Conservation (phyloP, 139 green algal genomes). For the Tetradesmus obliquus region DNA sequence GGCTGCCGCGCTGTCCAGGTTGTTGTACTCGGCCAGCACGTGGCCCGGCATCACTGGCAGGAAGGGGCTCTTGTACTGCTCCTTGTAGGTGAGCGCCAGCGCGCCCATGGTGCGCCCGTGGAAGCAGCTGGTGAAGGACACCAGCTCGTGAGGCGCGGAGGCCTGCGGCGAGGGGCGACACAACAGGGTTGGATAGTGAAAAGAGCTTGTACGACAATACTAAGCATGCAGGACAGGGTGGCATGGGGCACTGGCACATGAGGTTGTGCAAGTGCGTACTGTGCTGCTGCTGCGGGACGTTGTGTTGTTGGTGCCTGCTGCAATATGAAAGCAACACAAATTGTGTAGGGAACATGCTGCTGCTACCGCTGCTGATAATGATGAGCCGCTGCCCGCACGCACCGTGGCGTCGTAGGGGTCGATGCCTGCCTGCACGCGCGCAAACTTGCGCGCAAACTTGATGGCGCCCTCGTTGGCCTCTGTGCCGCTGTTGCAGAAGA, state of each 20-base stretch:
- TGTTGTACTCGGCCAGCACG: conserved; percentile 69
- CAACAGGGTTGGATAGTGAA: background rate
- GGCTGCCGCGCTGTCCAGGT: conserved; percentile 78
- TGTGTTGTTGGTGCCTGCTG: too few species aligned
- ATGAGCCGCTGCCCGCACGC: background rate
- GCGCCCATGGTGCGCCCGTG: conserved; percentile 98
- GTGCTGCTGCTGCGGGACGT: background rate
- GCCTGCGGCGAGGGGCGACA: conserved; percentile 25
- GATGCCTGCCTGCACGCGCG: conserved; percentile 78
- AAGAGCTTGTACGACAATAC: background rate
- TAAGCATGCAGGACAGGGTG: background rate
- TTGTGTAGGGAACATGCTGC: too few species aligned
- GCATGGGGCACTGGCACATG: background rate
- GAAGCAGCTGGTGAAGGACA: conserved; percentile 96
- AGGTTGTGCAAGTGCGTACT: background rate
- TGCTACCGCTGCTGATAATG: too few species aligned
- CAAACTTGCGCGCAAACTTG: conserved; percentile 98
- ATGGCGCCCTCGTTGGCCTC: conserved; percentile 99
- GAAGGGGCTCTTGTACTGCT: conserved; percentile 96
- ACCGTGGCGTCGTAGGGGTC: conserved; percentile 74
- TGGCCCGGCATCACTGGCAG: conserved; percentile 88
- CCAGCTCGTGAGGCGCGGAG: conserved; percentile 84
- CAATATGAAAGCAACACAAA: too few species aligned
- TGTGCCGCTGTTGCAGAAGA: conserved; percentile 98
- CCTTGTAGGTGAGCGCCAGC: conserved; percentile 96